phyloP scores from a whole-genome alignment of 129 eudicot species.

The Arctium lappa region DNA sequence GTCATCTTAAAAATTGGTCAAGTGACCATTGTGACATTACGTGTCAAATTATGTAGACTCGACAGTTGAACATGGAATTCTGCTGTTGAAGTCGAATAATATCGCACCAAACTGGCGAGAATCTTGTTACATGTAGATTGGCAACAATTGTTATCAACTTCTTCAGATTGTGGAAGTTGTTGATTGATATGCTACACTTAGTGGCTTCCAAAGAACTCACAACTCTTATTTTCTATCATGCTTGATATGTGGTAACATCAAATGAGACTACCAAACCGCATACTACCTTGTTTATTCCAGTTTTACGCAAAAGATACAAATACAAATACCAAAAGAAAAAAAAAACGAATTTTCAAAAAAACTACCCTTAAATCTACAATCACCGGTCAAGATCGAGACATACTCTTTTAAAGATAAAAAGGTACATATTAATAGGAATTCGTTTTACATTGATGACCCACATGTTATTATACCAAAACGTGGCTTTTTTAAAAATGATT shows the following conservation, averaged over 20 bases:
- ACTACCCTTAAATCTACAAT: not conserved
- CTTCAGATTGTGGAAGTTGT: not conserved
- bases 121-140: not conserved
- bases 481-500: too few species aligned
- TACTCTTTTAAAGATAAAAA: not conserved
- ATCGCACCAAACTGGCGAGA: not conserved
- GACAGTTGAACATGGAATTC: not conserved
- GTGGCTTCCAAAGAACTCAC: not conserved
- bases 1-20: too few species aligned
- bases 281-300: too few species aligned
- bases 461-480: too few species aligned
- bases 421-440: not conserved
- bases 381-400: not conserved
- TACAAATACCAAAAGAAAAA: too few species aligned
- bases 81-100: not conserved
- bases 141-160: not conserved
- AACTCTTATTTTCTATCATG: not conserved
- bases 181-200: not conserved
- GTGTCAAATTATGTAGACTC: not conserved
- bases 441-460: too few species aligned
- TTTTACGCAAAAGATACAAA: not conserved
- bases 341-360: too few species aligned
- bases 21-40: not conserved
- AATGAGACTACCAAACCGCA: not conserved
- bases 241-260: not conserved